These are phyloP conservation scores for Clonostachys chloroleuca DNA, from an alignment of 2,329 filamentous ascomycete species.

Conservation along the genomic window DNA sequence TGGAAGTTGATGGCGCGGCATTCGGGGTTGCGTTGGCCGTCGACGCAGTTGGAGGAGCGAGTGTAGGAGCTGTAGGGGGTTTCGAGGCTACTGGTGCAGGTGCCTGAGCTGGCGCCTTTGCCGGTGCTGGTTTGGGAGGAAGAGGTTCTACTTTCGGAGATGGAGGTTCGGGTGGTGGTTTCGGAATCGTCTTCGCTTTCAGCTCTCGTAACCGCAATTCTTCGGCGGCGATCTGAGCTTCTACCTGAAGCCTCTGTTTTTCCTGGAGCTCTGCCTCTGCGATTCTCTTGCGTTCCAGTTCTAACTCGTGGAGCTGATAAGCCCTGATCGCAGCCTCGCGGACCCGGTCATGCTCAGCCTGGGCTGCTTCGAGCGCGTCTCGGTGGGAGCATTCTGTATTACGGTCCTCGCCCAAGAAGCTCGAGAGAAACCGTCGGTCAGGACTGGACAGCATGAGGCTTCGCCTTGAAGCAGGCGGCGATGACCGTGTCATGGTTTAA, in stretches of 20 bases:
- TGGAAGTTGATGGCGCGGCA: not conserved
- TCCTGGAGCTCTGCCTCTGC: slow-evolving; percentile 38
- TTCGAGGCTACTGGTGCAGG: slow-evolving; percentile 4
- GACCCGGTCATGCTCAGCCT: slow-evolving; percentile 63
- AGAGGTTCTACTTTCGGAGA: slow-evolving; percentile 11
- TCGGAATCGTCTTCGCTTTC: slow-evolving; percentile 36
- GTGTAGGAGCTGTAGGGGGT: not conserved
- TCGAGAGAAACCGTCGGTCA: slow-evolving; percentile 44
- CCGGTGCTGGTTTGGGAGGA: slow-evolving; percentile 2
- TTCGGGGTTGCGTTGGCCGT: too few relatives aligned
- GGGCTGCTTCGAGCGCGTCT: slow-evolving; percentile 62
- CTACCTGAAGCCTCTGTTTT: slow-evolving; percentile 36
- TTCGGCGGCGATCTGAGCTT: slow-evolving; percentile 40
- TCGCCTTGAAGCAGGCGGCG: slow-evolving; percentile 24
- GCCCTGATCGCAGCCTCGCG: slow-evolving; percentile 43
- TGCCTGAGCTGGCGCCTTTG: slow-evolving; percentile 3
- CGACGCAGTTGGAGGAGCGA: slow-evolving; percentile 6
- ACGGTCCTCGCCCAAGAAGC: slow-evolving; percentile 56
- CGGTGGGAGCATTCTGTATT: slow-evolving; percentile 61
- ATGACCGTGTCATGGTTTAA: slow-evolving; percentile 35
- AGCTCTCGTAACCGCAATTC: slow-evolving; percentile 42
- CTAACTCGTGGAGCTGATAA: slow-evolving; percentile 39
- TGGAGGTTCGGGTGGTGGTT: slow-evolving; percentile 26
- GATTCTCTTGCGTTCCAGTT: slow-evolving; percentile 37
- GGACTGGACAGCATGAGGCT: slow-evolving; percentile 34